These are phyloP conservation scores for Talaromyces sp. DNA, from an alignment of 2,329 filamentous ascomycete species.

Conservation along the genomic window DNA sequence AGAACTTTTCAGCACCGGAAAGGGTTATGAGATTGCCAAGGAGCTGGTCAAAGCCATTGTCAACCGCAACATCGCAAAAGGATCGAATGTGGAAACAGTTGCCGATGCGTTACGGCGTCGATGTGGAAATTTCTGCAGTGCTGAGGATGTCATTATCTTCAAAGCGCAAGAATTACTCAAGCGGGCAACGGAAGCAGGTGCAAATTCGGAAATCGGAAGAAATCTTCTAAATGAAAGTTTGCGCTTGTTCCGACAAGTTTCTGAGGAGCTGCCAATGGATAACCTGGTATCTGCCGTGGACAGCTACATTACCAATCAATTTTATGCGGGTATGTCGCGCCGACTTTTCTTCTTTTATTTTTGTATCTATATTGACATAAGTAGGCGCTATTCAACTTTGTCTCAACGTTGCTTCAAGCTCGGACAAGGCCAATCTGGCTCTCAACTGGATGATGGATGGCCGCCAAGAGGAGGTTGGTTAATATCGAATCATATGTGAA, in stretches of 20 bases:
- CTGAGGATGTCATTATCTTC: constrained; percentile 96
- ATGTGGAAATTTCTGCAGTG: constrained; percentile 95
- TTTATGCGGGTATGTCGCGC: constrained; percentile 66
- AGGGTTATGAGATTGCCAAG: constrained; percentile 86
- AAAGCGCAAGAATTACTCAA: constrained; percentile 95
- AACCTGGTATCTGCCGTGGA: constrained; percentile 75
- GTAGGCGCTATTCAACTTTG: constrained; percentile 78
- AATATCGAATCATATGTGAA: background rate
- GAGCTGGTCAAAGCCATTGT: constrained; percentile 96
- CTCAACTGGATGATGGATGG: constrained; percentile 84
- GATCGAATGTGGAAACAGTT: constrained; percentile 95
- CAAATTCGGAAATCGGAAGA: constrained; percentile 71
- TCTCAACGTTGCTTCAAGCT: constrained; percentile 75
- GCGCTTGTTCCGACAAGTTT: constrained; percentile 83
- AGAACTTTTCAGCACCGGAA: constrained; percentile 72
- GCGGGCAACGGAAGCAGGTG: constrained; percentile 73
- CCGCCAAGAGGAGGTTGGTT: constrained; percentile 56
- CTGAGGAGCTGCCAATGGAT: constrained; percentile 72
- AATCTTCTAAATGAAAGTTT: constrained; percentile 84
- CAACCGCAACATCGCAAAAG: constrained; percentile 94
- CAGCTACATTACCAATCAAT: constrained; percentile 77
- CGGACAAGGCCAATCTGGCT: constrained; percentile 82
- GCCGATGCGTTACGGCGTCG: constrained; percentile 88
- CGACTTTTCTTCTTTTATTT: background rate
- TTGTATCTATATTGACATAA: background rate